These are phyloP conservation scores for Wickerhamomyces sp. DNA, from an alignment of 1,139 yeast genomes.

Conservation along the genomic window DNA sequence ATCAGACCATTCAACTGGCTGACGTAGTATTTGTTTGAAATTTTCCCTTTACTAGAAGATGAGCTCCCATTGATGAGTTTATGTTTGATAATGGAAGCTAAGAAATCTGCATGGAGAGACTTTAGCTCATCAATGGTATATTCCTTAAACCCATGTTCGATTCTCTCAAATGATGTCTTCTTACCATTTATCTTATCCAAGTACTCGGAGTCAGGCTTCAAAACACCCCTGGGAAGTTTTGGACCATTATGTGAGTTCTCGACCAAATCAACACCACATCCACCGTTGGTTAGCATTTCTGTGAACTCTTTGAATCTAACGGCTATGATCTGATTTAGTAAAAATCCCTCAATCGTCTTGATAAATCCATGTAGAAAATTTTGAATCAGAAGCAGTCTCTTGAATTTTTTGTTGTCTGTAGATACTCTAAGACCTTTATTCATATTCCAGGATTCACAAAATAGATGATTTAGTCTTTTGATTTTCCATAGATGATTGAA, in stretches of 20 bases:
- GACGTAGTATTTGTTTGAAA: conserved; percentile 38
- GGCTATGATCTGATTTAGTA: conserved; percentile 47
- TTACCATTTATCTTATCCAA: conserved; percentile 11
- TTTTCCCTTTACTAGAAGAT: conserved; percentile 33
- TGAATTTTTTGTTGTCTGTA: conserved; percentile 27
- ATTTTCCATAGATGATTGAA: conserved; percentile 85
- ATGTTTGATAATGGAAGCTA: conserved; percentile 34
- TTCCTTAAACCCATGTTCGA: conserved; percentile 15
- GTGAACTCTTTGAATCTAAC: conserved; percentile 32
- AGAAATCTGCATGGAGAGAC: conserved; percentile 36
- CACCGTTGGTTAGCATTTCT: conserved; percentile 2
- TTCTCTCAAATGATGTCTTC: conserved; percentile 1
- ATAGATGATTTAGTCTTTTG: conserved; percentile 52
- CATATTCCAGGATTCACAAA: conserved; percentile 44
- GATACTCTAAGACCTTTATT: conserved; percentile 24
- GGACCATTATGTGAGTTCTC: background rate
- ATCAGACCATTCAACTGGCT: conserved; percentile 42
- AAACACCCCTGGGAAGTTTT: conserved; percentile 10
- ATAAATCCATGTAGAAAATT: conserved; percentile 43
- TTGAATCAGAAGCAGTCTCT: conserved; percentile 41
- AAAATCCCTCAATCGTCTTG: conserved; percentile 36
- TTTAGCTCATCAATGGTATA: conserved; percentile 45
- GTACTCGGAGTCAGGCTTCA: conserved; percentile 14
- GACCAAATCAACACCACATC: background rate
- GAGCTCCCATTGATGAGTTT: conserved; percentile 34